A percentile compares a stretch with the other conserved stretches of the same genome.
Evolutionary conservation across 1,139 yeast genomes (phyloP).

Genomic region (Taiozyma sp.): DNA sequence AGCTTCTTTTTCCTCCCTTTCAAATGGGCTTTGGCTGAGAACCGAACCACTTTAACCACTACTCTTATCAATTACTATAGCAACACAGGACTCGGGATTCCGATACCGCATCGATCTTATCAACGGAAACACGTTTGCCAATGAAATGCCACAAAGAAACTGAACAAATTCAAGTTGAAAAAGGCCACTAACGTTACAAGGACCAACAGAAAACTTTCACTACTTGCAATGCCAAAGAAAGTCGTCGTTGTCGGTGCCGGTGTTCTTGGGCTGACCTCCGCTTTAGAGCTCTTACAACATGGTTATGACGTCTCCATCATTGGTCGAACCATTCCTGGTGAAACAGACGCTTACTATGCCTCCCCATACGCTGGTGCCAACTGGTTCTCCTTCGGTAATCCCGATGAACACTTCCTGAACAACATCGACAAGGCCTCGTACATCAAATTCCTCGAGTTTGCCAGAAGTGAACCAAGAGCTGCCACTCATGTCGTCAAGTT

Average conservation of each 20-base stretch:
- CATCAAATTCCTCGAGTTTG: constrained; percentile 38
- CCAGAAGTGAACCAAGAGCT: constrained; percentile 42
- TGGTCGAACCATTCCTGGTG: constrained; percentile 55
- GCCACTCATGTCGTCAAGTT: constrained; percentile 49
- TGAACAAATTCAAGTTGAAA: too few relatives aligned
- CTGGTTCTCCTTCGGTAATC: constrained; percentile 56
- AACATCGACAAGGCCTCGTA: constrained; percentile 48
- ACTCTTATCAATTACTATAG: too few relatives aligned
- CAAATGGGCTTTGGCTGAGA: too few relatives aligned
- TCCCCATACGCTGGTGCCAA: constrained; percentile 81
- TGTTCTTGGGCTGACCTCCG: constrained; percentile 60
- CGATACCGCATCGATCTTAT: too few relatives aligned
- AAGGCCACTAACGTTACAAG: background rate
- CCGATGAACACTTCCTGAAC: constrained; percentile 33
- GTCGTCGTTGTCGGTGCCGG: constrained; percentile 41
- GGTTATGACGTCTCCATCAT: constrained; percentile 41
- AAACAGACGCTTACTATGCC: constrained; percentile 45
- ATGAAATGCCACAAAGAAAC: too few relatives aligned
- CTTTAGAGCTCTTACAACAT: constrained; percentile 41
- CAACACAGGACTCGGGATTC: too few relatives aligned
- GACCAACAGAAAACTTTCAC: background rate
- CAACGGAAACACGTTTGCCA: too few relatives aligned
- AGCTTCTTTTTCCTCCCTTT: too few relatives aligned
- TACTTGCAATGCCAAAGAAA: background rate
- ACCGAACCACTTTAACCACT: too few relatives aligned